phyloP scores from a whole-genome alignment of 2,329 filamentous ascomycete species.

The Exophiala xenobiotica region DNA sequence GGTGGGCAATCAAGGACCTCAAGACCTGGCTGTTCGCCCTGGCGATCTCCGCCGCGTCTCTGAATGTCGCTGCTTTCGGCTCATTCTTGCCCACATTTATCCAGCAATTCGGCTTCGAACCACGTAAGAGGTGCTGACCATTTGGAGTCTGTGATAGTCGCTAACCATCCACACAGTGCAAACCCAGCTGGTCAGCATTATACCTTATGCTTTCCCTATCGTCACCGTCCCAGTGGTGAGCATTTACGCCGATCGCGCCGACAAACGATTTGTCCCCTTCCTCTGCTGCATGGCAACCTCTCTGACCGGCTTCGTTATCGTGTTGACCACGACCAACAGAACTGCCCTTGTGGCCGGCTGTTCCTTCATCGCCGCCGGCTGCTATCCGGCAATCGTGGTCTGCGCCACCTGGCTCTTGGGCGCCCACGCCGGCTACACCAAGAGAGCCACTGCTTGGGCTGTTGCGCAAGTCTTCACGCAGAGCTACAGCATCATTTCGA shows the following conservation, averaged over 20 bases:
- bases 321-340: constrained; percentile 6
- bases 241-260: constrained; percentile 2
- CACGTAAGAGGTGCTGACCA: constrained; percentile 6
- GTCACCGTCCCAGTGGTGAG: constrained; percentile 5
- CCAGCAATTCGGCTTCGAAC: constrained; percentile 15
- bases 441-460: constrained; percentile 14
- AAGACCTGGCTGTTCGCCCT: constrained; percentile 10
- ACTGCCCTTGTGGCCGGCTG: not conserved
- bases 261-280: not conserved
- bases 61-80: constrained; percentile 13
- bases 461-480: constrained; percentile 9
- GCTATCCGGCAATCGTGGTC: constrained; percentile 8
- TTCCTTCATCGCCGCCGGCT: constrained; percentile 9
- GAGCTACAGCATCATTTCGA: constrained; percentile 11
- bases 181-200: constrained; percentile 12
- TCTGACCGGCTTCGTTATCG: constrained; percentile 7
- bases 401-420: constrained; percentile 5
- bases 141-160: not conserved
- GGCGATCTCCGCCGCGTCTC: not conserved
- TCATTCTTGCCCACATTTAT: constrained; percentile 21
- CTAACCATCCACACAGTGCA: constrained; percentile 9
- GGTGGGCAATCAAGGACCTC: constrained; percentile 4
- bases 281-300: not conserved
- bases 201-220: constrained; percentile 13
- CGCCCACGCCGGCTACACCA: constrained; percentile 12